Conservation (phyloP, 2,329 filamentous ascomycete species). For the Aspergillus sp. region DNA sequence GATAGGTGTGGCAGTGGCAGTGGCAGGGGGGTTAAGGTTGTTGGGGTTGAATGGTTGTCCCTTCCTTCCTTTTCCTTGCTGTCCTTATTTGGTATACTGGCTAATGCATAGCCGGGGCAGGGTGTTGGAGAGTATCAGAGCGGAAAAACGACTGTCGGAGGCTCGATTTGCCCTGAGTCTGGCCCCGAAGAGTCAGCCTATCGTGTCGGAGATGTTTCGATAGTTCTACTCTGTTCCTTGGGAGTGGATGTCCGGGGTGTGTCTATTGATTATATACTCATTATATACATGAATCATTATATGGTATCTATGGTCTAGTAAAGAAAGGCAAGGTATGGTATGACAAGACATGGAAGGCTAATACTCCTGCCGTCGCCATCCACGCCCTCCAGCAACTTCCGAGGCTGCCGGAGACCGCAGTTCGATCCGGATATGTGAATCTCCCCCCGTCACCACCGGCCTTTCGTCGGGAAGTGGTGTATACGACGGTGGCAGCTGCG, state of each 20-base stretch:
- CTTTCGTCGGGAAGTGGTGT: slow-evolving; percentile 24
- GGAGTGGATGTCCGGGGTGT: not conserved
- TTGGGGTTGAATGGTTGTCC: slow-evolving; percentile 69
- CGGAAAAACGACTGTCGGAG: slow-evolving; percentile 66
- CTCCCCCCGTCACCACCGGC: slow-evolving; percentile 6
- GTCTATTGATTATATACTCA: not conserved
- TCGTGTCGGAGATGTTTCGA: slow-evolving; percentile 51
- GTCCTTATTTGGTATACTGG: too few relatives aligned
- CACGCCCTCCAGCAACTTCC: slow-evolving; percentile 9
- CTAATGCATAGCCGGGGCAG: slow-evolving; percentile 35
- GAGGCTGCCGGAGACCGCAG: slow-evolving; percentile 1
- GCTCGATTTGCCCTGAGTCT: slow-evolving; percentile 60
- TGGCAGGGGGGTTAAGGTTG: slow-evolving; percentile 64
- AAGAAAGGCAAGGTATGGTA: too few relatives aligned
- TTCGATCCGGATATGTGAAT: slow-evolving; percentile 4
- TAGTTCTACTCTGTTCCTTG: slow-evolving; percentile 3
- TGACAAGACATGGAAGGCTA: not conserved
- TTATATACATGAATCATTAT: not conserved
- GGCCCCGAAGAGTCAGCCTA: slow-evolving; percentile 54
- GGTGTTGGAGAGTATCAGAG: slow-evolving; percentile 76
- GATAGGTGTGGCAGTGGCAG: slow-evolving; percentile 53
- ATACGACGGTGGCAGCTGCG: slow-evolving; percentile 13
- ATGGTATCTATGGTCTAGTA: too few relatives aligned
- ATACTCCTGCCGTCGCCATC: slow-evolving; percentile 20
- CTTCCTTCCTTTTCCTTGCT: slow-evolving; percentile 5